These are phyloP conservation scores for Hapsidospora chrysogenum DNA, from an alignment of 495 filamentous ascomycete genomes.

Conservation along the genomic window DNA sequence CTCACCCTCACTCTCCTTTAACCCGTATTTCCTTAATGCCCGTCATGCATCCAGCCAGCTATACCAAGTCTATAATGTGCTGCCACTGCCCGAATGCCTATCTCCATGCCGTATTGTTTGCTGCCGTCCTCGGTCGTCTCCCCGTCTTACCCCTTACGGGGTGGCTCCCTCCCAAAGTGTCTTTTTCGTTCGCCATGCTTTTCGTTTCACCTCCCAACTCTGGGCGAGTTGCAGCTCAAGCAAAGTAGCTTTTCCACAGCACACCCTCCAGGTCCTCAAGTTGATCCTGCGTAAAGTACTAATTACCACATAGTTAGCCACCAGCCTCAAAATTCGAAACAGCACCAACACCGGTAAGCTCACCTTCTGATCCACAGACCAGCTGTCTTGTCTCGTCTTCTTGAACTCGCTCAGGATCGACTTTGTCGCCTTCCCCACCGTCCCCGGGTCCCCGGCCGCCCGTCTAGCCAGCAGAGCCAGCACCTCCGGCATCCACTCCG, in stretches of 20 bases:
- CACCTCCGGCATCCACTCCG: slow-evolving; percentile 85
- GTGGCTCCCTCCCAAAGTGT: too few relatives aligned
- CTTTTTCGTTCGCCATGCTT: too few relatives aligned
- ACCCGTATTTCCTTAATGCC: too few relatives aligned
- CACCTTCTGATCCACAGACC: slow-evolving; percentile 95
- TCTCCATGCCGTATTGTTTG: background rate
- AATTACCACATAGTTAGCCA: slow-evolving; percentile 15
- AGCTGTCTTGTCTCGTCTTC: slow-evolving; percentile 98
- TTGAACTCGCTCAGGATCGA: slow-evolving; percentile 92
- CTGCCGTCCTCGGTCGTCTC: background rate
- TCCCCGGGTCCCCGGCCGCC: slow-evolving; percentile 75
- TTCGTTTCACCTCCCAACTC: too few relatives aligned
- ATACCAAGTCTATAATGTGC: too few relatives aligned
- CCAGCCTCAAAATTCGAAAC: background rate
- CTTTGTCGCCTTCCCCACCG: slow-evolving; percentile 97
- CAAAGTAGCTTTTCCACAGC: slow-evolving; percentile 99
- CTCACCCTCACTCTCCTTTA: too few relatives aligned
- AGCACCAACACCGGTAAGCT: slow-evolving; percentile 6
- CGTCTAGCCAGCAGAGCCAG: slow-evolving; percentile 70
- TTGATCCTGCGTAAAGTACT: slow-evolving; percentile 88
- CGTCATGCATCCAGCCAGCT: too few relatives aligned
- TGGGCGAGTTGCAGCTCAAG: too few relatives aligned
- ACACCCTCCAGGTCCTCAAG: slow-evolving; percentile 92
- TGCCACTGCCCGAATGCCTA: too few relatives aligned
- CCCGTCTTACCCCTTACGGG: too few relatives aligned